A percentile compares a stretch with the other conserved stretches of the same genome.
Conservation (phyloP, 176 grass and related monocot species). For the Poa pratensis region DNA sequence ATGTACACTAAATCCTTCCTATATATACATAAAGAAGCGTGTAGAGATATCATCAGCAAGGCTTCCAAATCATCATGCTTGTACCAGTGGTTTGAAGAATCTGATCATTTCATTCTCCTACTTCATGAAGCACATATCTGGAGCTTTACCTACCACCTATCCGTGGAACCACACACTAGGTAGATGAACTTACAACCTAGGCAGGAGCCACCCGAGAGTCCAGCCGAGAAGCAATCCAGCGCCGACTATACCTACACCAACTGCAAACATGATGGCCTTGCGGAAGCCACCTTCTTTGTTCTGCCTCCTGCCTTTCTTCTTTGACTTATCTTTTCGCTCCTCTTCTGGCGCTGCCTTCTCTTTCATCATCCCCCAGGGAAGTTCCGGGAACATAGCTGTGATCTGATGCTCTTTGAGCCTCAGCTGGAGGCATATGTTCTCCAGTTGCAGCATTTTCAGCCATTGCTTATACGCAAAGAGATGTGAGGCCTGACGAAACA, state of each 20-base stretch:
- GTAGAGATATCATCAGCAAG: constrained; percentile 17
- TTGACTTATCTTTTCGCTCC: constrained; percentile 33
- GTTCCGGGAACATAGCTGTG: constrained; percentile 58
- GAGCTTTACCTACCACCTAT: constrained; percentile 16
- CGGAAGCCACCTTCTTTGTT: constrained; percentile 45
- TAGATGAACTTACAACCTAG: constrained; percentile 41
- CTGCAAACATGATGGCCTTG: constrained; percentile 55
- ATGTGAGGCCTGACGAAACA: constrained; percentile 81
- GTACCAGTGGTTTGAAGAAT: constrained; percentile 27
- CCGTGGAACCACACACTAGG: background rate
- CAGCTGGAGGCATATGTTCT: constrained; percentile 89
- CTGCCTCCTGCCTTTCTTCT: constrained; percentile 54
- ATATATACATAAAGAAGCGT: constrained; percentile 43
- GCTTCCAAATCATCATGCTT: constrained; percentile 41
- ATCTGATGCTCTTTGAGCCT: constrained; percentile 68
- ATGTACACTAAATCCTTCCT: constrained; percentile 43
- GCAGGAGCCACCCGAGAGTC: constrained; percentile 81
- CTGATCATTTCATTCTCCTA: constrained; percentile 6
- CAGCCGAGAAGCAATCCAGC: constrained; percentile 91
- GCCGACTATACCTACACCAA: constrained; percentile 78
- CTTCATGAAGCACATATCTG: constrained; percentile 17
- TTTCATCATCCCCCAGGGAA: constrained; percentile 62
- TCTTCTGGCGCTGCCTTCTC: constrained; percentile 36
- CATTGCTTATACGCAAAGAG: constrained; percentile 93
- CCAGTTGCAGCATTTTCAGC: constrained; percentile 85